Evolutionary conservation across 805 yeast genomes (phyloP), one percentile per base, ranked within the genome.

Genomic region (Teunomyces panamensis): DNA sequence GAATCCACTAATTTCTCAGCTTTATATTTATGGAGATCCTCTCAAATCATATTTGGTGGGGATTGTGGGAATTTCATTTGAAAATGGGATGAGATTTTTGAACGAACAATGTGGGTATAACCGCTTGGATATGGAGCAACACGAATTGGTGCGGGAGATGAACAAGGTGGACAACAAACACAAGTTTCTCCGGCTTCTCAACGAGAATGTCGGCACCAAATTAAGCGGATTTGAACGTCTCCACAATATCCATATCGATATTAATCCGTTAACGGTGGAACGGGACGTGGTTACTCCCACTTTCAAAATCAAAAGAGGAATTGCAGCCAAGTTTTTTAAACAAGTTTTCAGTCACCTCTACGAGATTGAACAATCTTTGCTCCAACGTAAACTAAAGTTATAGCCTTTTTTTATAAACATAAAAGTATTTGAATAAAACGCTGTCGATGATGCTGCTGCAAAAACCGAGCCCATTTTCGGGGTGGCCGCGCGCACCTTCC

Each of bases 1-100:
- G 33, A 65, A 63, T 47, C 63, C 73, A 2, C 33, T 55, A 29
- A 47, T 66, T 32, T 43, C 50, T 10, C 74, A 68, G 59, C 48
- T 65, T 30, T 69, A 52, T 45, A 60, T 59, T 9, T 70, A 68
- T 53, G 74, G 74, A 14, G 68, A 68, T 44, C 60, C 70, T 0
- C 44, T 59, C 20, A 49, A 57, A 44, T 55, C 60, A 20, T 64
- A 43, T 35, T 59, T 68, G 50, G 66, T 68, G 9, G 73, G 63
- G 16, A 50, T 65, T 49, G 54, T 64, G 46, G 61, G 71, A 46
- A 42, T 64, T 49, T 61, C 62, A 35, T 59, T 57, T 33, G 55
- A 52, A 6, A 46, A 13, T 52, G 67, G 54, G 42, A 60, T 39
- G 14, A 43, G 20, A 44, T 63, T 65, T 53, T 52, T 61, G 45